Evolutionary conservation across 2,329 filamentous ascomycete genomes (phyloP), one percentile per base, ranked within the genome.

Genomic region (Chlorencoelia australis): DNA sequence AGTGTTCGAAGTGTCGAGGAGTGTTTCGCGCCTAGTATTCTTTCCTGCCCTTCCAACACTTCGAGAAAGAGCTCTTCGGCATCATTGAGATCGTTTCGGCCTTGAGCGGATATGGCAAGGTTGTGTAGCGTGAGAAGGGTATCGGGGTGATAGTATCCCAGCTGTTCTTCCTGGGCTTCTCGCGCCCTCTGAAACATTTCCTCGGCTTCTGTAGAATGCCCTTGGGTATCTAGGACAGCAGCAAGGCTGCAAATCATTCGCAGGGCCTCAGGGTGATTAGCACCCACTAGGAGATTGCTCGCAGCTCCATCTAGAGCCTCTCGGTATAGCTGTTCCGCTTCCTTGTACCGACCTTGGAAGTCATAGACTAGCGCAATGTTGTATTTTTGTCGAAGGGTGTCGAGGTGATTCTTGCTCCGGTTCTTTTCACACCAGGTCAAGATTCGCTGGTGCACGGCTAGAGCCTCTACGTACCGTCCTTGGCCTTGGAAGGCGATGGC

Each of bases 281-380:
- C 4, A 10, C 27, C 34, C n/a, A n/a, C n/a, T n/a, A n/a, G n/a
- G 14, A 37, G 21, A 5, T 15, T 30, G 26, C 14, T 30, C 18
- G 24, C 18, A 13, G 17, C 7, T 5, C 13, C 18, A 17, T 13
- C 20, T 11, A 44, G 22, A 2, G 10, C 22, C n/a, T 21, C 16
- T 15, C 22, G 21, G 18, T 33, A 2, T 13, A 41, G 14, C 26
- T 21, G 11, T 24, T 37, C 35, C 4, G 37, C 40, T 9, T 40
- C 22, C n/a, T 30, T 16, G 24, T 37, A 33, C 22, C 22, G 20
- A 7, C 42, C 42, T 30, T 42, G 39, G 10, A 8, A 6, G 14
- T 17, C 9, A 18, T 22, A 18, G 7, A 15, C 9, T 7, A 5
- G n/a, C 16, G n/a, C n/a, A 13, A 3, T 27, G 25, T 27, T 27